Base-by-base conservation (phyloP, 441 rosid genomes). In the Croton laevigatus region DNA sequence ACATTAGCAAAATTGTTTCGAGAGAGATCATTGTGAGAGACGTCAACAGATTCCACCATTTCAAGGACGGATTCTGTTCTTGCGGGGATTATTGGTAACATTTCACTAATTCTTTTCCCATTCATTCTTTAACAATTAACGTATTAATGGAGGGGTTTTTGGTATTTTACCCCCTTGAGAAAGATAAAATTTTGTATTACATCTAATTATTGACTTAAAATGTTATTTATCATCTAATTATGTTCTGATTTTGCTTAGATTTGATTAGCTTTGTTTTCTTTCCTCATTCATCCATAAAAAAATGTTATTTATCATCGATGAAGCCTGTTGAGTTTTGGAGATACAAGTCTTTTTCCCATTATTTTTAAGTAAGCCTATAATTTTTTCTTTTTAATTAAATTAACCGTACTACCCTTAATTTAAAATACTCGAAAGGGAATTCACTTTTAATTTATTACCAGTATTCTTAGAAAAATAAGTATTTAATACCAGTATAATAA, bases 1-100 rank as follows among this genome's bases (percentile, higher is more conserved):
- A 83, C 77, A 80, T 85, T 59, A 74, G 83, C 68, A 80, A 85
- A 71, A 83, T 87, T 38, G 86, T 75, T 51, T 79, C 88, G 1
- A 75, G 92, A 72, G 88, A 86, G 75, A 87, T 87, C 14, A 86
- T 87, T 46, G 83, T 89, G 53, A 84, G 89, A 78, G 95, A 89
- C 73, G 72, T 78, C 59, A 86, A 87, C 73, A 81, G 92, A 68
- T 87, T 82, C 81, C 94, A 87, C 70, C 90, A 86, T 78, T 86
- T 89, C 71, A 81, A 68, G 77, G 83, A 84, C 70, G 94, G 94
- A 38, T 80, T 73, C 20, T 87, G 91, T 79, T 86, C 91, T 54
- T 89, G 89, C 55, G 81, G 90, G 48, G 90, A 88, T 81, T 89
- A 87, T 69, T 89, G 90, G 95, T 89, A 73, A 75, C 34, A 38